A percentile compares a stretch with the other conserved stretches of the same genome.
These are phyloP conservation scores for Kluyveromyces dobzhanskii DNA, from an alignment of 805 yeast genomes.

Conservation along the genomic window DNA sequence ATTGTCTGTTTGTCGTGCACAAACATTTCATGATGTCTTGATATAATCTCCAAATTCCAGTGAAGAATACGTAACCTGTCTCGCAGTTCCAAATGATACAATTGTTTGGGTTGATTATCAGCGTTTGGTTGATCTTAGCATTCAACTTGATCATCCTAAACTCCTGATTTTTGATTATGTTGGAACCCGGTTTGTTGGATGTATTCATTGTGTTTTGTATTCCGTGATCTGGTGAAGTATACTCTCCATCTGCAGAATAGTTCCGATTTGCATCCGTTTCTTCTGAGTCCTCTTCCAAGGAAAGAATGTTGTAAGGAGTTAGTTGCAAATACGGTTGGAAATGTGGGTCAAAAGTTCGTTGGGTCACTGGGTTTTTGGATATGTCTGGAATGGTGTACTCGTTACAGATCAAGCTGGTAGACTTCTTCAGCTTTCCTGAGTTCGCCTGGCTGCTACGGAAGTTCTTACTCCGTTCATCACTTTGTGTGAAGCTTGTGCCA, in stretches of 20 bases:
- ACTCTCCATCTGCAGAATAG: background rate
- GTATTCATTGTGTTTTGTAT: background rate
- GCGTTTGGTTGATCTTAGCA: conserved; percentile 5
- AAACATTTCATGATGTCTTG: conserved; percentile 29
- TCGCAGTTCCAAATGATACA: conserved; percentile 81
- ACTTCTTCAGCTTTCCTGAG: background rate
- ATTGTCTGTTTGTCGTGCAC: conserved; percentile 9
- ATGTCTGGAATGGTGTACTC: conserved; percentile 3
- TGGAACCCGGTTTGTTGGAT: background rate
- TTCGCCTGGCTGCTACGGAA: too few species aligned
- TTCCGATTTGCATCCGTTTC: background rate
- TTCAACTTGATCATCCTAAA: conserved; percentile 22
- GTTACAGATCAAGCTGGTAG: background rate
- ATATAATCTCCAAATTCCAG: conserved; percentile 72
- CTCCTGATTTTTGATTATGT: conserved; percentile 26
- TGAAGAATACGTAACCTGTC: conserved; percentile 79
- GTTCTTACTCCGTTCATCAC: background rate
- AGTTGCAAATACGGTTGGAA: conserved; percentile 1
- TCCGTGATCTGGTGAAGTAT: background rate
- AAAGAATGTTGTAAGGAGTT: conserved; percentile 2
- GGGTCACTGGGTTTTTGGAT: conserved; percentile 1
- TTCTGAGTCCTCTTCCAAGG: background rate
- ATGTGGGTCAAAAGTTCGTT: conserved; percentile 1
- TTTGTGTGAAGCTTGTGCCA: background rate
- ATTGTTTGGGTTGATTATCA: conserved; percentile 36